Conservation (phyloP, 495 filamentous ascomycete genomes). For the Aspergillus hancockii region DNA sequence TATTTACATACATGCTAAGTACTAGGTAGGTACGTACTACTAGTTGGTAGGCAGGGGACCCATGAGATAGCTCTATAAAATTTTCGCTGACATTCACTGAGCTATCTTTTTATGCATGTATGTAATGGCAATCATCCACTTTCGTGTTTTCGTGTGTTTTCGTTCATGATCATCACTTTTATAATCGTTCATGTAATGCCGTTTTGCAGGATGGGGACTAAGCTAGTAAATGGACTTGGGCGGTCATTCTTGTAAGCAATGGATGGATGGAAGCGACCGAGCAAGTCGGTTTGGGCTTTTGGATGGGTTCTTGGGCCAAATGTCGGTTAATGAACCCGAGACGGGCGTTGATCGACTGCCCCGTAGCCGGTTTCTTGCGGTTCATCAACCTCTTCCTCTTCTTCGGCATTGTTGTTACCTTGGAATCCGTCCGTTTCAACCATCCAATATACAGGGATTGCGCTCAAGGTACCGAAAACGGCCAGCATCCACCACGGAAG, state of each 20-base stretch:
- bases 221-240: not conserved
- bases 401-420: conserved; percentile 33
- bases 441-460: conserved; percentile 68
- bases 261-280: not conserved
- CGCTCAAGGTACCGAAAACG: conserved; percentile 57
- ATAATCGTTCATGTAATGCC: no score
- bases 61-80: not conserved
- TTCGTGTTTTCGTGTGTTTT: not conserved
- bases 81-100: not conserved
- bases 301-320: not conserved
- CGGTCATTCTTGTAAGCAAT: not conserved
- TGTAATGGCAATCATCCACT: not conserved
- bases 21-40: not conserved
- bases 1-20: no score
- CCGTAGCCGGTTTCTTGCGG: not conserved
- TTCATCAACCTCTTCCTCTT: conserved; percentile 23
- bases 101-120: not conserved
- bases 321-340: not conserved
- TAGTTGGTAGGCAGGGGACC: no score
- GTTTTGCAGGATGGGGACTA: not conserved
- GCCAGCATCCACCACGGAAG: conserved; percentile 78
- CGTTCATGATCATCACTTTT: conserved; percentile 1
- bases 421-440: conserved; percentile 74
- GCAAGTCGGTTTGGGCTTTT: not conserved
- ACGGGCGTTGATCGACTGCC: not conserved